phyloP scores from a whole-genome alignment of 305 asterid genomes.

The Vinca major region DNA sequence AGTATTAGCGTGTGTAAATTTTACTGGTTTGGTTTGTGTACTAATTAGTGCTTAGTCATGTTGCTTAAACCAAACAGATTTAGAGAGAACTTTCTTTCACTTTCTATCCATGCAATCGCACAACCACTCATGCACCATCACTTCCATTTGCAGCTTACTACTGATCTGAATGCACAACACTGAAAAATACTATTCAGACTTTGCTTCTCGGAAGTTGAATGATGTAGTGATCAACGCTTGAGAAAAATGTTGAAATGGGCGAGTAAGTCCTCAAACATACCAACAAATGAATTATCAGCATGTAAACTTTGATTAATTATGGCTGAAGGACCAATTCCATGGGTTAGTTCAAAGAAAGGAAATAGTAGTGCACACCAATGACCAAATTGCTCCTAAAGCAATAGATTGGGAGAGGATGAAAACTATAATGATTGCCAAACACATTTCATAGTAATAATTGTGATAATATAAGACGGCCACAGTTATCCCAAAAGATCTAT shows the following conservation, averaged over 20 bases:
- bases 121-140: not conserved
- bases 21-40: conserved; percentile 7
- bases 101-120: no score
- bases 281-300: no score
- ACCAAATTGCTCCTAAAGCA: no score
- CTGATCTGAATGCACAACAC: not conserved
- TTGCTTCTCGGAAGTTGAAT: not conserved
- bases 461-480: not conserved
- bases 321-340: not conserved
- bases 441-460: not conserved
- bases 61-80: not conserved
- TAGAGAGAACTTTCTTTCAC: not conserved
- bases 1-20: conserved; percentile 19
- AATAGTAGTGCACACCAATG: no score
- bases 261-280: no score
- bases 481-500: not conserved
- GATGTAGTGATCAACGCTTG: not conserved
- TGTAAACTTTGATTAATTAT: not conserved
- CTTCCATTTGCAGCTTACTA: not conserved
- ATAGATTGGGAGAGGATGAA: no score
- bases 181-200: not conserved
- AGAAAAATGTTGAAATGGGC: not conserved
- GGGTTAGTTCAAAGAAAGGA: no score
- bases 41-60: conserved; percentile 11
- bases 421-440: no score